Evolutionary conservation across 129 eudicot genomes (phyloP).

Genomic region (Flaveria bidentis): DNA sequence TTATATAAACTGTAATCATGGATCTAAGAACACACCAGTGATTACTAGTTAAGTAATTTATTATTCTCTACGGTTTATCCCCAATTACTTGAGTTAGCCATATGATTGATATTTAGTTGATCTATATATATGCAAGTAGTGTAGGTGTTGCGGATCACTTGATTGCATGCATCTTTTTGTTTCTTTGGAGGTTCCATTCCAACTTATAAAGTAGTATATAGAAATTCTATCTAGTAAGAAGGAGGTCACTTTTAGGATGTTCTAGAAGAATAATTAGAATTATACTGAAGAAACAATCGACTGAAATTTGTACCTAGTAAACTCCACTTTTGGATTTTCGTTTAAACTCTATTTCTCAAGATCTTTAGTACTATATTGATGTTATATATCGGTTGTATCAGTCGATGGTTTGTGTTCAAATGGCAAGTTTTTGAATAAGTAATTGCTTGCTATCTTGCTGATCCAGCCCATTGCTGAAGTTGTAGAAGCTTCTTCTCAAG

Average conservation of each 20-base stretch:
- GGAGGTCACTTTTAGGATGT: background rate
- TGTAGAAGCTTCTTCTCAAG: slow-evolving; percentile 66
- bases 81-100: background rate
- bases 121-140: background rate
- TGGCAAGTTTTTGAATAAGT: slow-evolving; percentile 8
- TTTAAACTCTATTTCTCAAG: background rate
- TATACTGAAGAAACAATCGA: background rate
- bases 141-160: background rate
- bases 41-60: background rate
- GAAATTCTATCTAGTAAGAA: background rate
- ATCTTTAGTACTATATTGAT: background rate
- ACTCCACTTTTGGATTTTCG: background rate
- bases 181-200: background rate
- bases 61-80: background rate
- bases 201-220: background rate
- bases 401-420: background rate
- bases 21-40: background rate
- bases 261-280: background rate
- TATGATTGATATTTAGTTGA: background rate
- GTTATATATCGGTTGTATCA: background rate
- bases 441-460: slow-evolving; percentile 25
- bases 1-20: background rate
- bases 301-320: background rate
- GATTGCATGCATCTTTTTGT: background rate
- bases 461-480: slow-evolving; percentile 84